Base-by-base conservation (phyloP, 495 filamentous ascomycete species). In the Penicillium goetzii region DNA sequence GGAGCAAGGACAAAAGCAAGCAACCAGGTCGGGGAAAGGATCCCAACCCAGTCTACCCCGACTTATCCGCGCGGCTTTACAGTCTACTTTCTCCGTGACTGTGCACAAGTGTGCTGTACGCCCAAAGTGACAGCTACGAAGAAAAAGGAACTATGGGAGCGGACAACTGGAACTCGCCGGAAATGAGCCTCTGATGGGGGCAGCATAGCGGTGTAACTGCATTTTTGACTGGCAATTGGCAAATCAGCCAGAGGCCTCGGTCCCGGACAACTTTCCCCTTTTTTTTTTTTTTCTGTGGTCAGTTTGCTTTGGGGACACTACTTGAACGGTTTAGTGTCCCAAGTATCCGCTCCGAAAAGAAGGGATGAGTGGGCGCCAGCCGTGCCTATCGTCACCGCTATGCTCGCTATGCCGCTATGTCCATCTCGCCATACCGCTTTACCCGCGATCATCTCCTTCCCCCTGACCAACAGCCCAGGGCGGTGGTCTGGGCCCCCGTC, bases 21-120 rank as follows among this genome's bases (percentile, higher is more conserved):
- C 52, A 53, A 53, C 2, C 52, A 34, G 32, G 30, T 30, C 36
- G 30, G 52, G 52, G 32, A 21, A 34, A 15, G 30, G 8, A 10
- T 14, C 52, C 21, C n/a, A 47, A 25, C n/a, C 30, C 52, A 55
- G 26, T 36, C 38, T 10, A 32, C 28, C 41, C 19, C 23, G 26
- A 57, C 55, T 70, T 71, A 72, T 71, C 72, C 72, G 72, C 74
- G 72, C 72, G 72, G 68, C 69, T 76, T 75, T 32, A 14, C 33
- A 17, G 56, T 36, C 25, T 58, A 30, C 41, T 15, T 32, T 7
- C 30, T 32, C 41, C 19, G 47, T 8, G 36, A 17, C 21, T 9
- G 36, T 21, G n/a, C 26, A 15, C n/a, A 49, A 7, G 23, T 51
- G 25, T 12, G 15, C 47, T 30, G 47, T 12, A 30, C 25, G 19